phyloP scores from a whole-genome alignment of 2,329 filamentous ascomycete species.

The Fusarium keratoplasticum region DNA sequence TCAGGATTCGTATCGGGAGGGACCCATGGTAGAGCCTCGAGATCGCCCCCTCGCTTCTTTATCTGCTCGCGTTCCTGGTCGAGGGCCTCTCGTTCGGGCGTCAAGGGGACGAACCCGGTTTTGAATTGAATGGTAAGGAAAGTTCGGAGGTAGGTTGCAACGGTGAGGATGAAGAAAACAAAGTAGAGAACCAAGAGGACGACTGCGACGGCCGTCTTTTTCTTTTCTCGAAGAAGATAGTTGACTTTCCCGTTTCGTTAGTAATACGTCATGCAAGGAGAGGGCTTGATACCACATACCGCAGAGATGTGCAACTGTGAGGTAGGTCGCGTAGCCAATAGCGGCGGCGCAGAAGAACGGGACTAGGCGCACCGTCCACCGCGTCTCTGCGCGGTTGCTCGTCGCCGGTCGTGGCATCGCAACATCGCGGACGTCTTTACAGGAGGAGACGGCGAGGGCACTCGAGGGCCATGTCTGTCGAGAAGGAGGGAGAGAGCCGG shows the following conservation, averaged over 20 bases:
- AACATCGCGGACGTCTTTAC: constrained; percentile 40
- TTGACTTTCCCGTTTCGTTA: constrained; percentile 60
- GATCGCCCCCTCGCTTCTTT: constrained; percentile 38
- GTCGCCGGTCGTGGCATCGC: constrained; percentile 47
- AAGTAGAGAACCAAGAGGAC: constrained; percentile 80
- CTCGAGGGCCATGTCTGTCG: background rate
- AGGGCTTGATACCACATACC: constrained; percentile 60
- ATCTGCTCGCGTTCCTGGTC: constrained; percentile 40
- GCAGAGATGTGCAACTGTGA: constrained; percentile 74
- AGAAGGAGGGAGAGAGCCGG: background rate
- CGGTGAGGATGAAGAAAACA: constrained; percentile 74
- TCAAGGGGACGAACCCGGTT: constrained; percentile 78
- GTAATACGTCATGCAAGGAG: background rate
- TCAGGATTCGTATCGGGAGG: constrained; percentile 65
- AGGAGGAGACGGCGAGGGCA: constrained; percentile 10
- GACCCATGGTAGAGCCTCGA: constrained; percentile 47
- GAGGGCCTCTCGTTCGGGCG: constrained; percentile 53
- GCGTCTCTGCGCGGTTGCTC: constrained; percentile 46
- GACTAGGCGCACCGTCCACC: constrained; percentile 66
- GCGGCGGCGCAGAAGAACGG: constrained; percentile 75
- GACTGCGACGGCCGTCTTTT: constrained; percentile 68
- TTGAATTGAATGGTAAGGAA: constrained; percentile 74
- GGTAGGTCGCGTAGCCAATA: constrained; percentile 78
- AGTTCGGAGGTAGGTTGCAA: constrained; percentile 77
- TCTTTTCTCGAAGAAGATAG: constrained; percentile 70